phyloP scores from a whole-genome alignment of 768 basidiomycete genomes.

The Lentinula guzmanii region DNA sequence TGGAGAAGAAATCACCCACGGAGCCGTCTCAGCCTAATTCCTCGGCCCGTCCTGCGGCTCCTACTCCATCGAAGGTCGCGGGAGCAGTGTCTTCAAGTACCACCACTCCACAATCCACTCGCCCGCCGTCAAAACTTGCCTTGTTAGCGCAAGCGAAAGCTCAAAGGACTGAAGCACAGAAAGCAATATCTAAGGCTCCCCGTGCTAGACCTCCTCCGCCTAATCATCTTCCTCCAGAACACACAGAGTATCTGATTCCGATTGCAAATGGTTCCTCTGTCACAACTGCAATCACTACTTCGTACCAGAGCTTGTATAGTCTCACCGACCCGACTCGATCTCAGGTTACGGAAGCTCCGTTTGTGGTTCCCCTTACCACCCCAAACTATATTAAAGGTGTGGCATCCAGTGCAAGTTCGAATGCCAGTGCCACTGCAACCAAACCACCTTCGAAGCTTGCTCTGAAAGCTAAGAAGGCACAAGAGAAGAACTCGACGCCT shows the following conservation, averaged over 20 bases:
- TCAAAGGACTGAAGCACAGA: conserved; percentile 34
- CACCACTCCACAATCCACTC: conserved; percentile 14
- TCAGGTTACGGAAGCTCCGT: conserved; percentile 31
- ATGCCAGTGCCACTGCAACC: not conserved
- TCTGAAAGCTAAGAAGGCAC: conserved; percentile 59
- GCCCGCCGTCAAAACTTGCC: conserved; percentile 66
- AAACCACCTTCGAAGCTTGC: conserved; percentile 61
- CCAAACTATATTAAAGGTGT: conserved; percentile 11
- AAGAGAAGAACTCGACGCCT: not conserved
- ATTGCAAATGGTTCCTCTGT: conserved; percentile 81
- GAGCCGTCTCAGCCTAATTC: conserved; percentile 14
- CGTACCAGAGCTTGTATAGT: conserved; percentile 66
- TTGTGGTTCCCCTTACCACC: conserved; percentile 36
- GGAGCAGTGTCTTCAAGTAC: not conserved
- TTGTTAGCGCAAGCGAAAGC: conserved; percentile 61
- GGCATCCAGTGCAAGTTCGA: conserved; percentile 48
- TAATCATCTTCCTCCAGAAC: conserved; percentile 35
- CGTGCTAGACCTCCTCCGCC: conserved; percentile 18
- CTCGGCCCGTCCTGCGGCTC: not conserved
- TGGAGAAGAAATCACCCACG: conserved; percentile 12
- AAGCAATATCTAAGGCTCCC: conserved; percentile 11
- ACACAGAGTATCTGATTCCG: conserved; percentile 69
- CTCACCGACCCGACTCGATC: conserved; percentile 47
- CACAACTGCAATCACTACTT: conserved; percentile 80
- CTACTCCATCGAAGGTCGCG: not conserved